phyloP scores from a whole-genome alignment of 805 yeast species.

The Wickerhamomyces sydowiorum region DNA sequence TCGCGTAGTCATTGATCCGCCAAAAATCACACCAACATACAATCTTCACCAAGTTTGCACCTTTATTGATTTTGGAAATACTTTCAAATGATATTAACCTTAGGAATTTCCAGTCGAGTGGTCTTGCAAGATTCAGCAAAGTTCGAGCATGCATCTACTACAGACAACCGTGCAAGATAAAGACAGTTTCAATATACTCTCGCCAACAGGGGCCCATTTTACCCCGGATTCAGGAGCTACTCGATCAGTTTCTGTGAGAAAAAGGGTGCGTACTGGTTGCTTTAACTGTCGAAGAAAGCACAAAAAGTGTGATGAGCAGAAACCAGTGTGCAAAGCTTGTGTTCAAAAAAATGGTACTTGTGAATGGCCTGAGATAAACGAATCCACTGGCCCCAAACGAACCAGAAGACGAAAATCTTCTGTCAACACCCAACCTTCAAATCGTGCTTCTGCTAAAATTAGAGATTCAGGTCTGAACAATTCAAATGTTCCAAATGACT shows the following conservation, averaged over 20 bases:
- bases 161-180: too few species aligned
- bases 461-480: background rate
- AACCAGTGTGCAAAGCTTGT: slow-evolving; percentile 42
- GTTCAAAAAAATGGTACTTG: slow-evolving; percentile 27
- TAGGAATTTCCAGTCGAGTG: too few species aligned
- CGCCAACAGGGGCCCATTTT: background rate
- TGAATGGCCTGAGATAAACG: slow-evolving; percentile 23
- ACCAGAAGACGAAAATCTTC: background rate
- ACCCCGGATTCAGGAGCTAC: background rate
- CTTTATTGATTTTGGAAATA: too few species aligned
- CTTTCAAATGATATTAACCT: too few species aligned
- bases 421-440: too few species aligned
- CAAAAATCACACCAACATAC: too few species aligned
- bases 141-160: too few species aligned
- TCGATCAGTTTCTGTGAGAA: background rate
- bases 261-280: slow-evolving; percentile 39
- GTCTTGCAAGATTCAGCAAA: too few species aligned
- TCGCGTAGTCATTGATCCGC: too few species aligned
- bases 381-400: background rate
- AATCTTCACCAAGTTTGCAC: too few species aligned
- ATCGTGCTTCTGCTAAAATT: background rate
- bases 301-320: slow-evolving; percentile 51
- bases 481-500: background rate
- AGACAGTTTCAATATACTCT: too few species aligned
- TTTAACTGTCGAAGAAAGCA: slow-evolving; percentile 47